A percentile compares a stretch with the other conserved stretches of the same genome.
Conservation (phyloP, 768 basidiomycete species). For the Termitomyces titanicus region DNA sequence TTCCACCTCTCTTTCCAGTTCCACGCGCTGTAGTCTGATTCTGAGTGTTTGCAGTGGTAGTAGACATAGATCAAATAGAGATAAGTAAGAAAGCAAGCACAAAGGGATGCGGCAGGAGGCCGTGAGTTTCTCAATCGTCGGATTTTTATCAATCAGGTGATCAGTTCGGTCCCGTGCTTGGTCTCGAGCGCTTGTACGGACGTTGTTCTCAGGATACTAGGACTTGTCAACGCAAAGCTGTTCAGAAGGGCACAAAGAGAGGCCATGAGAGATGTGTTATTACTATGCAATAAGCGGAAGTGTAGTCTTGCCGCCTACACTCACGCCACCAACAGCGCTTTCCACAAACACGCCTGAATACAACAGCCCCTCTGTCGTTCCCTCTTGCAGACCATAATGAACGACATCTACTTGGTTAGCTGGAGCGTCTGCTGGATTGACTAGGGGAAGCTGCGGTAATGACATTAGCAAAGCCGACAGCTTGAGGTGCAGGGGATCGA, state of each 20-base stretch:
- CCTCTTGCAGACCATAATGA: constrained; percentile 57
- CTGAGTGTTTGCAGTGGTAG: not conserved
- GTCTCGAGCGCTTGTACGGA: no score
- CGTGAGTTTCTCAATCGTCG: not conserved
- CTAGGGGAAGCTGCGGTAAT: constrained; percentile 45
- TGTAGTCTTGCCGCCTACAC: constrained; percentile 24
- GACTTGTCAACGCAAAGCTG: no score
- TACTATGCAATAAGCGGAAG: not conserved
- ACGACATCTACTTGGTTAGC: constrained; percentile 52
- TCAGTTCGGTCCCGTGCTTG: not conserved
- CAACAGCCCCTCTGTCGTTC: constrained; percentile 46
- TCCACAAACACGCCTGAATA: constrained; percentile 62
- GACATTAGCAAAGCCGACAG: not conserved
- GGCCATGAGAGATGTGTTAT: not conserved
- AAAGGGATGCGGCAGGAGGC: not conserved
- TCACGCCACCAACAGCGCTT: constrained; percentile 33
- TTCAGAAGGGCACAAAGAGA: no score
- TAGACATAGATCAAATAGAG: not conserved
- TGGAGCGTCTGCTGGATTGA: constrained; percentile 40
- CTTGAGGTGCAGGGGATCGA: constrained; percentile 16
- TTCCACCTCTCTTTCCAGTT: constrained; percentile 12
- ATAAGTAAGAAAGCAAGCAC: not conserved
- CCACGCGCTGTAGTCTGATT: constrained; percentile 5
- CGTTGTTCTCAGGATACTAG: no score
- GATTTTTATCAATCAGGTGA: constrained; percentile 20